Evolutionary conservation across 768 basidiomycete genomes (phyloP), one percentile per base, ranked within the genome.

Genomic region (Tricholomella constricta): DNA sequence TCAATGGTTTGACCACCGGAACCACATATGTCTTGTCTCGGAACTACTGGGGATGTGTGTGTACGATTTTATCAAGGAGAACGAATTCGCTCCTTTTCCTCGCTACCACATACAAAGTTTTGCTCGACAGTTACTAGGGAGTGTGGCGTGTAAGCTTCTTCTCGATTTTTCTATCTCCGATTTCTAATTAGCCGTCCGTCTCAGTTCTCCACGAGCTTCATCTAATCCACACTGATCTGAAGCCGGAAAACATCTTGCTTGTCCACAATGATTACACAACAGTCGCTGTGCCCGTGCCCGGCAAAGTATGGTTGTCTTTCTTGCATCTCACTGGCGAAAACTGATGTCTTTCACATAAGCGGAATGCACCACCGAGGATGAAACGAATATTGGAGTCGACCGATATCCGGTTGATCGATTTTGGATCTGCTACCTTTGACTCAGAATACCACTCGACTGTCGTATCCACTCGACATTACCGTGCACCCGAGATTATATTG

Each of bases 1-100:
- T 48, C 84, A 93, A 62, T 92, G 87, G 83, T 98, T 99, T 69
- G 96, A 98, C 76, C 93, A 91, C 71, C 84, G 91, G 61, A 97
- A 97, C 73, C 97, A 99, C 70, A 94, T 98, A 61, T 99, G 97
- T 68, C 76, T 99, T 17, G 97, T 98, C 45, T 95, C 94, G 4
- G 94, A 97, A 66, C 80, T 99, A 20, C 78, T 98, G 46, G 94
- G 94, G 56, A 91, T 93, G 88, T 98, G 95, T 71, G 91, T 99
- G 15, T 99, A 98, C 66, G 97, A 99, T 68, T 99, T 98, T 70
- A 79, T 99, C 63, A 98, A 98, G 78, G 94, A 96, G 69, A 99
- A 99, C 71, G 85, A 89, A 51, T 99, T 98, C 72, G 85, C 89
- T 31, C 93, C 97, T 6, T 99, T 99, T 70, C 95, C 97, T 51